Percentiles rank a stretch among this genome's conserved stretches.
These are phyloP conservation scores for Eutrema heterophyllum DNA, from an alignment of 345 rosid genomes.

Conservation along the genomic window DNA sequence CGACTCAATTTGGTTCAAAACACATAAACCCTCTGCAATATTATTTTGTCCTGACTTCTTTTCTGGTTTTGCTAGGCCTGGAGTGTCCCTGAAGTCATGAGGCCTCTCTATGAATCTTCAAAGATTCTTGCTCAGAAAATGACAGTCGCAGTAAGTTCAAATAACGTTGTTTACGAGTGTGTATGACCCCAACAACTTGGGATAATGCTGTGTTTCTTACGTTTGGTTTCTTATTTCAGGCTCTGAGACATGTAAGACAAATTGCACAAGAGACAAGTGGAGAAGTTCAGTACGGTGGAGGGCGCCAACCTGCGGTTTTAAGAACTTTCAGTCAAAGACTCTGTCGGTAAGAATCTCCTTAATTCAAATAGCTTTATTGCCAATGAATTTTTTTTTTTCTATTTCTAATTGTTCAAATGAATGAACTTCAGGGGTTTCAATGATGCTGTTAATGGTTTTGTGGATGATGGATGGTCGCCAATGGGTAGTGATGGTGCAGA, in stretches of 20 bases:
- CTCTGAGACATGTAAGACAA: constrained; percentile 75
- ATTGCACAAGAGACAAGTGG: constrained; percentile 93
- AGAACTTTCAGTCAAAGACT: constrained; percentile 93
- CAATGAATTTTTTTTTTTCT: not conserved
- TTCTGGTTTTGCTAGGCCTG: constrained; percentile 44
- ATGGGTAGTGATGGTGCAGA: constrained; percentile 77
- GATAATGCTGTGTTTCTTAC: not conserved
- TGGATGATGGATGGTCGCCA: constrained; percentile 93
- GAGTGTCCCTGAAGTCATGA: constrained; percentile 93
- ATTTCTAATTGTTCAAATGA: not conserved
- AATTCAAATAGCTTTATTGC: not conserved
- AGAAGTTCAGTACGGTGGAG: constrained; percentile 89
- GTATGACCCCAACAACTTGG: not conserved
- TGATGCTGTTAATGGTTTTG: constrained; percentile 91
- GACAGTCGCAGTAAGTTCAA: constrained; percentile 72
- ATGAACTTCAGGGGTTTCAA: constrained; percentile 77
- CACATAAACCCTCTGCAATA: not conserved
- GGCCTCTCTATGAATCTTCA: constrained; percentile 93
- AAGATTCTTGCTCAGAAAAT: constrained; percentile 93
- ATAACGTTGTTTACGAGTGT: not conserved
- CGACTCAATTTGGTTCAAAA: not conserved
- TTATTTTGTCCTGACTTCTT: not conserved
- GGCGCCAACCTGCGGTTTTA: constrained; percentile 91
- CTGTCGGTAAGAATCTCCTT: constrained; percentile 50
- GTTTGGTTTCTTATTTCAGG: constrained; percentile 38